phyloP scores from a whole-genome alignment of 2,329 filamentous ascomycete genomes.

The Nigrospora oryzae region DNA sequence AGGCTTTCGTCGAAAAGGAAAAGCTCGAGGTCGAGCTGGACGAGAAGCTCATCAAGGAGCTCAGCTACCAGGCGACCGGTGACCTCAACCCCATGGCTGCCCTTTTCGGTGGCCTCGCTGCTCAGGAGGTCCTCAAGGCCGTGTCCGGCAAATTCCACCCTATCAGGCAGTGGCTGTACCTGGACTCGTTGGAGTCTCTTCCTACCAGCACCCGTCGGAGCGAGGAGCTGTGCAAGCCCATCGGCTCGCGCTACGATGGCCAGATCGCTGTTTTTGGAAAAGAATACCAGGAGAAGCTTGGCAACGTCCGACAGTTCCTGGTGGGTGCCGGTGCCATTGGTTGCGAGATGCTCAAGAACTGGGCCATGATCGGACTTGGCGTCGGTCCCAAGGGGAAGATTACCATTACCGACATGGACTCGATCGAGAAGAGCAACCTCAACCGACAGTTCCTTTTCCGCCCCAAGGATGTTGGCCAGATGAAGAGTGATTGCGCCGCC shows the following conservation, averaged over 20 bases:
- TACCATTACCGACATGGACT: conserved; percentile 93
- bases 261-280: conserved; percentile 94
- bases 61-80: conserved; percentile 89
- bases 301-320: conserved; percentile 84
- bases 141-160: conserved; percentile 97
- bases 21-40: conserved; percentile 78
- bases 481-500: conserved; percentile 94
- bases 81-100: conserved; percentile 89
- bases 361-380: conserved; percentile 95
- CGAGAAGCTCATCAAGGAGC: conserved; percentile 84
- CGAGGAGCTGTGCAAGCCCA: conserved; percentile 80
- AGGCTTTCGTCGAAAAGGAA: conserved; percentile 64
- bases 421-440: conserved; percentile 97
- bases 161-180: conserved; percentile 94
- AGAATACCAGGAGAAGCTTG: conserved; percentile 89
- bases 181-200: conserved; percentile 94
- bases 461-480: conserved; percentile 81
- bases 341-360: conserved; percentile 99
- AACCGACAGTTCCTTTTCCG: conserved; percentile 97
- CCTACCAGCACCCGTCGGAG: conserved; percentile 67
- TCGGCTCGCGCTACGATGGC: conserved; percentile 83
- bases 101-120: conserved; percentile 87
- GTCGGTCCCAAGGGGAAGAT: conserved; percentile 85
- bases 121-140: conserved; percentile 92
- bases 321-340: conserved; percentile 96